Conservation (phyloP, 2,329 filamentous ascomycete species). For the Venturia effusa region DNA sequence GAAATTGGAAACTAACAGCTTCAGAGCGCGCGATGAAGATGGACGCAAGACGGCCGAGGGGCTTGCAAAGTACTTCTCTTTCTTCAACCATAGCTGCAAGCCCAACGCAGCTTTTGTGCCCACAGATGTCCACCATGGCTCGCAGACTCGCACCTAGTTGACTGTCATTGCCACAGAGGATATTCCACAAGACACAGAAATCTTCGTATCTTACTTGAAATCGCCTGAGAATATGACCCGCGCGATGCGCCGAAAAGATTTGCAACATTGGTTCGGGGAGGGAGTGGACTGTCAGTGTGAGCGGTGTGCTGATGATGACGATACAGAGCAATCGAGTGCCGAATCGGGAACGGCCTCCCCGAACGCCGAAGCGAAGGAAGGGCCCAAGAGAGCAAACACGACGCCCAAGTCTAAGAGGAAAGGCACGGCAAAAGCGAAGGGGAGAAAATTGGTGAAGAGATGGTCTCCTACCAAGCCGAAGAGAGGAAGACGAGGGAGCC, state of each 20-base stretch:
- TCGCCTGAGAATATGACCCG: neutral
- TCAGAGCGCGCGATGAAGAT: too few species aligned
- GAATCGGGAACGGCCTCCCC: neutral
- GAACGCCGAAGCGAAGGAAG: neutral
- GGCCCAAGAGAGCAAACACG: too few species aligned
- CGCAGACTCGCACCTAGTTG: neutral
- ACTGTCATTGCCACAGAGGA: neutral
- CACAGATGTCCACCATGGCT: neutral
- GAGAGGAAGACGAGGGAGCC: too few species aligned
- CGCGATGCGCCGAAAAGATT: neutral
- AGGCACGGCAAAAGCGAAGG: too few species aligned
- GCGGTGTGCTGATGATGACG: neutral
- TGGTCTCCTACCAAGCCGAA: too few species aligned
- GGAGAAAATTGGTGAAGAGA: too few species aligned
- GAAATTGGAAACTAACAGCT: too few species aligned
- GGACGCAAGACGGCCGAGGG: too few species aligned
- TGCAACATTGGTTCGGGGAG: neutral
- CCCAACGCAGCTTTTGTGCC: too few species aligned
- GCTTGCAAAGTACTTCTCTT: neutral
- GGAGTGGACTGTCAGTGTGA: neutral
- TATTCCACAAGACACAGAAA: neutral
- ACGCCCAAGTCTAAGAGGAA: too few species aligned
- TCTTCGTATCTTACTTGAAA: neutral
- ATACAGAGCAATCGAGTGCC: too few species aligned
- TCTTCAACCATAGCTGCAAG: neutral